phyloP scores from a whole-genome alignment of 2,329 filamentous ascomycete genomes.

The Trichoderma harzianum region DNA sequence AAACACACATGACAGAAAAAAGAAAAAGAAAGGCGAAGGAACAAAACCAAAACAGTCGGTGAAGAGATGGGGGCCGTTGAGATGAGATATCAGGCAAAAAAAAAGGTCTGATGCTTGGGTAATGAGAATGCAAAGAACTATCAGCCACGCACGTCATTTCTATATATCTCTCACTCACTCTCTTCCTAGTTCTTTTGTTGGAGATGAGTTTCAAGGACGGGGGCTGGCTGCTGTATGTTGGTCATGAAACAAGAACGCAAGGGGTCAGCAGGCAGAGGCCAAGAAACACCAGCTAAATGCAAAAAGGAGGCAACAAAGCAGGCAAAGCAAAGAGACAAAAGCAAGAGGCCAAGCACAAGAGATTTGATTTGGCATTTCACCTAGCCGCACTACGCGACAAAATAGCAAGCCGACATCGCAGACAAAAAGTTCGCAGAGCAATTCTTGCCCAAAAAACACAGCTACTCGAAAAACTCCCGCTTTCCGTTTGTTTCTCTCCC shows the following conservation, averaged over 20 bases:
- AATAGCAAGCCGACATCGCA: conserved; percentile 4
- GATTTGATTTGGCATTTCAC: conserved; percentile 6
- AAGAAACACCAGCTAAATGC: background rate
- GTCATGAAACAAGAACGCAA: background rate
- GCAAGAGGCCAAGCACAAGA: background rate
- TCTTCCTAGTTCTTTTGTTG: background rate
- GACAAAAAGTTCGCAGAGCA: background rate
- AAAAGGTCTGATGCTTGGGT: background rate
- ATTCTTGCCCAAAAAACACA: background rate
- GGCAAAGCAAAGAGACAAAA: background rate
- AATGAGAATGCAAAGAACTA: background rate
- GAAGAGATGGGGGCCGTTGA: background rate
- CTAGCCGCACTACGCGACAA: conserved; percentile 8
- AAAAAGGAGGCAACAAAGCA: background rate
- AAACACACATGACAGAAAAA: background rate
- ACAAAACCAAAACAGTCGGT: background rate
- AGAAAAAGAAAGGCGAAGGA: background rate
- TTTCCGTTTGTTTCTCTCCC: background rate
- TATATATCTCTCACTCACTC: background rate
- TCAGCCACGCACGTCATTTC: background rate
- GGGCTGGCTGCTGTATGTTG: background rate
- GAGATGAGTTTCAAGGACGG: background rate
- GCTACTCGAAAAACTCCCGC: conserved; percentile 4
- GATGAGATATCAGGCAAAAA: background rate
- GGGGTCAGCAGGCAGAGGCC: background rate